Evolutionary conservation across 768 basidiomycete species (phyloP), one percentile per base, ranked within the genome.

Genomic region (Tubosaeta sp.): DNA sequence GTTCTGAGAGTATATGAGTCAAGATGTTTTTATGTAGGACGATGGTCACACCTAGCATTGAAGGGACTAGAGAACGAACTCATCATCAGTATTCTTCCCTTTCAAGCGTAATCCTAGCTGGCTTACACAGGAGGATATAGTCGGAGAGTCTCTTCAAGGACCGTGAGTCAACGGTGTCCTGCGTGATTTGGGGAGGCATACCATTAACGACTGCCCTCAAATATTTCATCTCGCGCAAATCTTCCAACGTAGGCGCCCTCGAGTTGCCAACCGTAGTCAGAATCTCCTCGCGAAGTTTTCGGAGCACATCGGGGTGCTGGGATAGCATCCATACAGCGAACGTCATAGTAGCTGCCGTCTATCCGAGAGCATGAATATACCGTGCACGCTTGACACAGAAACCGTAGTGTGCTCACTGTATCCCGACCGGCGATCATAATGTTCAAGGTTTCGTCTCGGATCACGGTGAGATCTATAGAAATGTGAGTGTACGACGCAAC

Each of bases 311-410:
- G 4, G 69, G 67, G 32, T 71, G 65, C 6, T 67, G 46, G 35
- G 84, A 71, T 11, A 86, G 74, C 63, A 71, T 71, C 55, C 78
- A 78, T 11, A 72, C 55, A 2, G 66, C 63, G 44, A 65, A 73
- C 1, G 71, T 67, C 17, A 72, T 43, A 1, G 66, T 63, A 2
- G 58, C 59, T 0, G 71, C 64, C 1, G 69, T 68, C 71, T 72
- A 33, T 48, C 17, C n/a, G n/a, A n/a, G 10, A 2, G 8, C 11
- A 26, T 44, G 41, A 55, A 6, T 22, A 42, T 14, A 9, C 22
- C 27, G 31, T 14, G 2, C n/a, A 4, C 4, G 10, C 33, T 44
- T 19, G 13, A 29, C 16, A 1, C 14, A 19, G 3, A 29, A 19
- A 46, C 43, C 10, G 5, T 25, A 8, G 5, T 25, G 8, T 16